Conservation (phyloP, 2,329 filamentous ascomycete species). For the Fusarium subtropicale region DNA sequence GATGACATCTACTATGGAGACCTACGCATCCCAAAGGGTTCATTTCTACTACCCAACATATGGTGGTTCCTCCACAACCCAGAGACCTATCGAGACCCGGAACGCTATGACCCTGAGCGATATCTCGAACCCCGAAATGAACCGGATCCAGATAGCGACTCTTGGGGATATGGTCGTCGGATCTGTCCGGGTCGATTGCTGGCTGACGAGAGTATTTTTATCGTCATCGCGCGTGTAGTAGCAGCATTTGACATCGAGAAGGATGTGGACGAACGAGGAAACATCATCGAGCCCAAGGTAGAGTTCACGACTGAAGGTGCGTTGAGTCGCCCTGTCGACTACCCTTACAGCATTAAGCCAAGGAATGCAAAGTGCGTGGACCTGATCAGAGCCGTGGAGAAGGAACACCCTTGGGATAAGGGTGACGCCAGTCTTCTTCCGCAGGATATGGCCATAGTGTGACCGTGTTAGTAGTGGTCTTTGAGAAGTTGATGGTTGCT, state of each 20-base stretch:
- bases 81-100: slow-evolving; percentile 29
- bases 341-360: slow-evolving; percentile 25
- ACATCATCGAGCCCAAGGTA: background rate
- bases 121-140: slow-evolving; percentile 34
- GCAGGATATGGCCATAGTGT: background rate
- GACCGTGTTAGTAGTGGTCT: background rate
- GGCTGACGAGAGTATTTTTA: slow-evolving; percentile 47
- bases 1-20: slow-evolving; percentile 43
- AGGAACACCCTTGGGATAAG: slow-evolving; percentile 29
- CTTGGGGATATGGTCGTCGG: slow-evolving; percentile 53
- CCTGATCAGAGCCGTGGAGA: slow-evolving; percentile 30
- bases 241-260: slow-evolving; percentile 57
- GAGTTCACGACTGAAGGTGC: slow-evolving; percentile 28
- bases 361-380: slow-evolving; percentile 23
- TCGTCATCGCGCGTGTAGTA: slow-evolving; percentile 56
- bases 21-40: slow-evolving; percentile 38
- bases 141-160: slow-evolving; percentile 46
- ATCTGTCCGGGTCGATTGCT: slow-evolving; percentile 50
- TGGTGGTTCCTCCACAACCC: slow-evolving; percentile 39
- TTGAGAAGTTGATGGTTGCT: background rate
- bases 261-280: background rate
- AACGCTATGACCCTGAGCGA: slow-evolving; percentile 31
- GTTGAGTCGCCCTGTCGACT: slow-evolving; percentile 31
- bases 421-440: background rate
- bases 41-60: slow-evolving; percentile 37